Conservation (phyloP, 1,284 basidiomycete genomes). For the Cutaneotrichosporon arboriforme region DNA sequence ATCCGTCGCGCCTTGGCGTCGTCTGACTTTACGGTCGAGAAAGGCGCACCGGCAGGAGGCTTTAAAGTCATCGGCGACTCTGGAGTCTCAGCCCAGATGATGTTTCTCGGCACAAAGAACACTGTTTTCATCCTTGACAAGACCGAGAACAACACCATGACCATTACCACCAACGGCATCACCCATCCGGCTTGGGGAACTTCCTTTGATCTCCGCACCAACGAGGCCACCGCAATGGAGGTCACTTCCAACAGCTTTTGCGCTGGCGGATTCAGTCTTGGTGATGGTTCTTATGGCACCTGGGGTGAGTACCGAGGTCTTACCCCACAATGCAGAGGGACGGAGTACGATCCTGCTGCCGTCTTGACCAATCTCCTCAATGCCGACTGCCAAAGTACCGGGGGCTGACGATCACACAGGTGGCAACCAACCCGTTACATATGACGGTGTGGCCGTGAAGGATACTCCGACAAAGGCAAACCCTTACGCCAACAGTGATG, state of each 20-base stretch:
- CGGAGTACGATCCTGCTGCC: too few relatives aligned
- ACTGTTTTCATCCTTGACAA: constrained; percentile 53
- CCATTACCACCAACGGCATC: constrained; percentile 49
- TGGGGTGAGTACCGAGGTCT: constrained; percentile 4
- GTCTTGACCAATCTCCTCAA: too few relatives aligned
- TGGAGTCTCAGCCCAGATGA: constrained; percentile 50
- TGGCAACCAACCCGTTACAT: constrained; percentile 68
- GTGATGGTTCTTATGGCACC: constrained; percentile 44
- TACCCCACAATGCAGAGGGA: too few relatives aligned
- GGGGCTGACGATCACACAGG: background rate
- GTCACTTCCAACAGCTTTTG: constrained; percentile 76
- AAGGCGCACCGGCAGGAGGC: constrained; percentile 26
- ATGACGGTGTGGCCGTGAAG: constrained; percentile 54
- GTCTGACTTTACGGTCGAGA: background rate
- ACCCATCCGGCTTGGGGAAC: constrained; percentile 48
- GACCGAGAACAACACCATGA: constrained; percentile 58
- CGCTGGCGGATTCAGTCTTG: constrained; percentile 50
- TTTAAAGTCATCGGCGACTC: constrained; percentile 44
- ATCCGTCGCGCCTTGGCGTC: constrained; percentile 8
- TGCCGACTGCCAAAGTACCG: too few relatives aligned
- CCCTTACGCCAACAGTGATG: constrained; percentile 57
- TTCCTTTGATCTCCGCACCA: constrained; percentile 50
- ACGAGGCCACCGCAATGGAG: constrained; percentile 56
- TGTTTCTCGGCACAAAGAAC: constrained; percentile 46
- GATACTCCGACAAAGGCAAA: constrained; percentile 48